Percentiles rank a stretch among this genome's conserved stretches.
Conservation (phyloP, 306 rosid species). For the Glycyrrhiza uralensis region DNA sequence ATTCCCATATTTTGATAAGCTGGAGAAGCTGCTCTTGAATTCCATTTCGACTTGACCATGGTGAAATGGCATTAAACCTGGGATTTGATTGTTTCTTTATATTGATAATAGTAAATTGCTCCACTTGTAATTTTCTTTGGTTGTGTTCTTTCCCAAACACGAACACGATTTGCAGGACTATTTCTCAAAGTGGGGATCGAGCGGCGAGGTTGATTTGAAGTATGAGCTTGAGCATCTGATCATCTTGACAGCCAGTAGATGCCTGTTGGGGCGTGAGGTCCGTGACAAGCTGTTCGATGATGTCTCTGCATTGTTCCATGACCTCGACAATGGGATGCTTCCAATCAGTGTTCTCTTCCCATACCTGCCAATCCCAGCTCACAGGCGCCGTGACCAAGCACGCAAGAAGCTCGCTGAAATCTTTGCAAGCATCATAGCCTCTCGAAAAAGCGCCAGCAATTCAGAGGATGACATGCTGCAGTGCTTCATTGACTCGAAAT, state of each 20-base stretch:
- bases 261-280: slow-evolving; percentile 90
- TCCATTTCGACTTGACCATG: slow-evolving; percentile 7
- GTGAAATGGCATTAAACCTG: slow-evolving; percentile 1
- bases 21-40: background rate
- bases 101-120: background rate
- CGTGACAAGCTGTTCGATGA: slow-evolving; percentile 92
- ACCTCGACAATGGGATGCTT: slow-evolving; percentile 63
- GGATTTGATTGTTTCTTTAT: background rate
- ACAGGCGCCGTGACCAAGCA: slow-evolving; percentile 78
- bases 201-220: slow-evolving; percentile 94
- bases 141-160: background rate
- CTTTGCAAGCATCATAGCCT: slow-evolving; percentile 65
- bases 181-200: slow-evolving; percentile 95
- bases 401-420: slow-evolving; percentile 78
- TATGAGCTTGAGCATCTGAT: slow-evolving; percentile 94
- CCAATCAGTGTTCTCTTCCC: slow-evolving; percentile 86
- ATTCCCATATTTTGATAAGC: background rate
- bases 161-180: slow-evolving; percentile 62
- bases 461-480: slow-evolving; percentile 94
- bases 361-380: slow-evolving; percentile 93
- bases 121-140: background rate
- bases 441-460: slow-evolving; percentile 53
- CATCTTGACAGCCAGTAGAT: slow-evolving; percentile 92
- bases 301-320: slow-evolving; percentile 93
- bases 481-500: slow-evolving; percentile 85